A percentile compares a stretch with the other conserved stretches of the same genome.
phyloP scores from a whole-genome alignment of 176 grass and related monocot genomes.

The Themeda triandra region DNA sequence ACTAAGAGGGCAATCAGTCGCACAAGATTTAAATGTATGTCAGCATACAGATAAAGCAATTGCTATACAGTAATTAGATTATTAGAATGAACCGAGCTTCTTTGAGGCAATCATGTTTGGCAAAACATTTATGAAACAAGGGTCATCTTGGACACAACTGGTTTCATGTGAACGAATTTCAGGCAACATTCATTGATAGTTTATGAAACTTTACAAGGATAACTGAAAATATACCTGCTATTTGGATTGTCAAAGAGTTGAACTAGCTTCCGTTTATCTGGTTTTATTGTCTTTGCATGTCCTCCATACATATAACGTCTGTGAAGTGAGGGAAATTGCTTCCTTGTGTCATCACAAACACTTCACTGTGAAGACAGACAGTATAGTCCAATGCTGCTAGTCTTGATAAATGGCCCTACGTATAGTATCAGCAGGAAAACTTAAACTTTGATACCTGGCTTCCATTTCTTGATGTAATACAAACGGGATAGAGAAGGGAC shows the following conservation, averaged over 20 bases:
- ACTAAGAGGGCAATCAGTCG: background rate
- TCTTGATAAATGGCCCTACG: constrained; percentile 80
- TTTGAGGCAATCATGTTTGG: background rate
- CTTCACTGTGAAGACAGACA: constrained; percentile 62
- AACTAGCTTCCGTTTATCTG: constrained; percentile 79
- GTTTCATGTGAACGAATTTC: background rate
- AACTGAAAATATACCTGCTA: constrained; percentile 49
- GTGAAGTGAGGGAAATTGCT: constrained; percentile 96
- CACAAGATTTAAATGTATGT: background rate
- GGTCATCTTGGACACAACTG: background rate
- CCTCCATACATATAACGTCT: constrained; percentile 71
- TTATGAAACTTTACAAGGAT: background rate
- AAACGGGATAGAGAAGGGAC: background rate
- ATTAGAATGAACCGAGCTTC: background rate
- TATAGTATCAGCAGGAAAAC: background rate
- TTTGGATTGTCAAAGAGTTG: constrained; percentile 60
- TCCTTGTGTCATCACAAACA: constrained; percentile 87
- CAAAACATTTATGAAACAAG: background rate
- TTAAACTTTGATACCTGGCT: background rate
- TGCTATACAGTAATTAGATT: background rate
- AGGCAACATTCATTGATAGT: background rate
- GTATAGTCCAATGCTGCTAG: constrained; percentile 83
- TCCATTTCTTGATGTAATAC: background rate
- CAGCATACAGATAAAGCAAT: background rate
- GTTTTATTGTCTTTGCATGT: constrained; percentile 76